Conservation (phyloP, 805 yeast species). For the Helenozyma rhizophorensis region DNA sequence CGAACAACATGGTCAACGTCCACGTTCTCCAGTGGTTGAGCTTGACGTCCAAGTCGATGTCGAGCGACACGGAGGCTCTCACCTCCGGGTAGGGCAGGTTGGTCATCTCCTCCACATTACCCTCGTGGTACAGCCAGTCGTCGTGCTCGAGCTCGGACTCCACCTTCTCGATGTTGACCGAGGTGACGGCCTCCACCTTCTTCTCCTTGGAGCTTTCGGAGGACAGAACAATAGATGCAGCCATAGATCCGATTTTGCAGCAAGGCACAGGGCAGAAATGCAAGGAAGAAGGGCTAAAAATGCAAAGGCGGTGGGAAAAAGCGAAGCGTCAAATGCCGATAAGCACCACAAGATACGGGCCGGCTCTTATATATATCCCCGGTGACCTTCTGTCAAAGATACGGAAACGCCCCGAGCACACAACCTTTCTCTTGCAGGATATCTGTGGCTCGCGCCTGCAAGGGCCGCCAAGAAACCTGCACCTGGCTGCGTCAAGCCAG, state of each 20-base stretch:
- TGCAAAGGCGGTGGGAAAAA: no score
- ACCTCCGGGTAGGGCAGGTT: conserved; percentile 22
- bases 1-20: conserved; percentile 16
- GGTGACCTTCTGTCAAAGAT: no score
- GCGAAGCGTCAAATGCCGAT: no score
- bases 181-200: not conserved
- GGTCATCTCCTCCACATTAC: not conserved
- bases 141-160: not conserved
- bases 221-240: not conserved
- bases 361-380: no score
- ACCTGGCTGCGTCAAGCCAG: no score
- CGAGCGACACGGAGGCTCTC: conserved; percentile 18
- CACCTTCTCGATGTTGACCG: not conserved
- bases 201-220: not conserved
- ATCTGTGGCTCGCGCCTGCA: no score
- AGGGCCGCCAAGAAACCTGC: no score
- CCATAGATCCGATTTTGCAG: not conserved
- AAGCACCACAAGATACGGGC: no score
- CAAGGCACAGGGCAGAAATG: no score
- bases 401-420: no score
- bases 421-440: no score
- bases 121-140: conserved; percentile 3
- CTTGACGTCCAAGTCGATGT: conserved; percentile 14
- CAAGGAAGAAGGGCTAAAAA: no score
- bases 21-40: conserved; percentile 19